A percentile compares a stretch with the other conserved stretches of the same genome.
These are phyloP conservation scores for Histomonas meleagridis DNA, from an alignment of 208 protist species.

Conservation along the genomic window DNA sequence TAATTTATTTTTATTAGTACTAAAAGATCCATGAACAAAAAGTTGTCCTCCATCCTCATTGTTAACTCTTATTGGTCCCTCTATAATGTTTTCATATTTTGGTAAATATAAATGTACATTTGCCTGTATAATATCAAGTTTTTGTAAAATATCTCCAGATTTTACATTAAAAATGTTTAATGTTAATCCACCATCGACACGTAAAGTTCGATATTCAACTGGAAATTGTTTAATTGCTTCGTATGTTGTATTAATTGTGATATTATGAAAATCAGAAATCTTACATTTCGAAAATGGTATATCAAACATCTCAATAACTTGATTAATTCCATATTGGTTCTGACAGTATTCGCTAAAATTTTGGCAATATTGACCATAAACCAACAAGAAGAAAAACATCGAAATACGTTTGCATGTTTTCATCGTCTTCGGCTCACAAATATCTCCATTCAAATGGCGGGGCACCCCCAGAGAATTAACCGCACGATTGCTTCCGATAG, in stretches of 20 bases:
- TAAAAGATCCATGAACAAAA: neutral
- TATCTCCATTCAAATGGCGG: too few species aligned
- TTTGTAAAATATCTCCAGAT: neutral
- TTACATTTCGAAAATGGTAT: neutral
- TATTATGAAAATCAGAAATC: neutral
- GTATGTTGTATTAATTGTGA: neutral
- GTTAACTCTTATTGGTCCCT: neutral
- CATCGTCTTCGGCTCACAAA: too few species aligned
- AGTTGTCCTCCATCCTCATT: neutral
- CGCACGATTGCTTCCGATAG: too few species aligned
- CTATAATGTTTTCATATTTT: neutral
- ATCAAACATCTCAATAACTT: neutral
- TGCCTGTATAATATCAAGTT: neutral
- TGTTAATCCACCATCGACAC: neutral
- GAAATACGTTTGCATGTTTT: too few species aligned
- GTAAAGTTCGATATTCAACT: neutral
- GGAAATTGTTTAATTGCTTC: neutral
- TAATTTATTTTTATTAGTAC: neutral
- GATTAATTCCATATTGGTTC: too few species aligned
- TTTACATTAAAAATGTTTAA: neutral
- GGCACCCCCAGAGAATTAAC: too few species aligned
- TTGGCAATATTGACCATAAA: too few species aligned
- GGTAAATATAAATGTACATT: neutral
- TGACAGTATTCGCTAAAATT: too few species aligned
- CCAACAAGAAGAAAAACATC: too few species aligned